Evolutionary conservation across 768 basidiomycete species (phyloP).

Genomic region (Russula sp.): DNA sequence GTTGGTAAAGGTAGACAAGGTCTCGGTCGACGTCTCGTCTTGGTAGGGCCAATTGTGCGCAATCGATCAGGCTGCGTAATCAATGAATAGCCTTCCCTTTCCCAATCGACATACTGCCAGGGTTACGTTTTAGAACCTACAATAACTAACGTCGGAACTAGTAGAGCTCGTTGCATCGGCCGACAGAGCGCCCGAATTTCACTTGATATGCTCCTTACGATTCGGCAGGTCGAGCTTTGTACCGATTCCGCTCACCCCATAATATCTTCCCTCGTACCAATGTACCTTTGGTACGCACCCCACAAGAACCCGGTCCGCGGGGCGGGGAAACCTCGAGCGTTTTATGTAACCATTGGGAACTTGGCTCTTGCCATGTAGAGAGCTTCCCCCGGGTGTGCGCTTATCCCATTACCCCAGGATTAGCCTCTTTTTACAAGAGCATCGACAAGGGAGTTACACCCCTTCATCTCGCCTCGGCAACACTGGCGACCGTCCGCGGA

Average conservation of each 20-base stretch:
- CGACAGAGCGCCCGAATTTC: not conserved
- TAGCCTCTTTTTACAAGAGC: not conserved
- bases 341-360: not conserved
- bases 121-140: not conserved
- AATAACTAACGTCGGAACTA: conserved; percentile 4
- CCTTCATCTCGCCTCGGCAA: not conserved
- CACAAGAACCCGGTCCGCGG: conserved; percentile 13
- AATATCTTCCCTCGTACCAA: not conserved
- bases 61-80: conserved; percentile 1
- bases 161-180: conserved; percentile 1
- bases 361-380: not conserved
- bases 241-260: not conserved
- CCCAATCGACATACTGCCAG: conserved; percentile 5
- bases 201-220: not conserved
- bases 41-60: not conserved
- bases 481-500: not conserved
- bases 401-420: not conserved
- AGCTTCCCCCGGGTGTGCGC: not conserved
- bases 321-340: conserved; percentile 13
- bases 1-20: not conserved
- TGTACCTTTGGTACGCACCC: not conserved
- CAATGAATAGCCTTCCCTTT: conserved; percentile 7
- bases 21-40: conserved; percentile 4
- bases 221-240: not conserved
- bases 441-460: not conserved